Conservation (phyloP, 2,329 filamentous ascomycete genomes). For the Colletotrichum chrysophilum region DNA sequence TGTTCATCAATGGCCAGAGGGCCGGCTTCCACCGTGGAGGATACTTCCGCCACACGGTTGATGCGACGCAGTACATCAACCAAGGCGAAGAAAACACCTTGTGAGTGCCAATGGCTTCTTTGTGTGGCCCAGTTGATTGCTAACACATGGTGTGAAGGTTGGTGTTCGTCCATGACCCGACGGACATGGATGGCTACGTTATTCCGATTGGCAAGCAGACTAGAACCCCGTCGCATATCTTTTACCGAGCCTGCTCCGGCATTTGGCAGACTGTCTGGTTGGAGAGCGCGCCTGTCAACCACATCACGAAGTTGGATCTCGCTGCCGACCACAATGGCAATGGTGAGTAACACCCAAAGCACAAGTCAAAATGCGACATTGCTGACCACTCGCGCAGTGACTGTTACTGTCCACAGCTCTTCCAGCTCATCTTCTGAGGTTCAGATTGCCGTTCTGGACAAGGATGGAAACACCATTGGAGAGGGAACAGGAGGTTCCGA, state of each 20-base stretch:
- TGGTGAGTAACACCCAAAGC: conserved; percentile 37
- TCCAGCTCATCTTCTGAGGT: conserved; percentile 36
- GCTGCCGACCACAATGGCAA: conserved; percentile 60
- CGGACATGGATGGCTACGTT: conserved; percentile 57
- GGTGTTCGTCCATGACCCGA: conserved; percentile 72
- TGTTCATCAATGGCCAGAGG: conserved; percentile 62
- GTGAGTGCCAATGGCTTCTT: conserved; percentile 37
- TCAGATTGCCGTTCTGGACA: conserved; percentile 38
- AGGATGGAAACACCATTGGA: conserved; percentile 44
- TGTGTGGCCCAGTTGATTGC: not conserved
- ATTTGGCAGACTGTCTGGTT: conserved; percentile 81
- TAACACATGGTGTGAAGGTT: conserved; percentile 41
- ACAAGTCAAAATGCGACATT: not conserved
- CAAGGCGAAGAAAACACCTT: conserved; percentile 56
- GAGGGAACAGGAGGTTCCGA: conserved; percentile 51
- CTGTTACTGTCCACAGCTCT: conserved; percentile 58
- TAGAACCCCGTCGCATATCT: conserved; percentile 63
- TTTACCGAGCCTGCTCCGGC: conserved; percentile 74
- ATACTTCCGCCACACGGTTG: conserved; percentile 65
- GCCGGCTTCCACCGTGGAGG: conserved; percentile 63
- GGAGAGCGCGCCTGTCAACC: conserved; percentile 61
- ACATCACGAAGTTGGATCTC: conserved; percentile 65
- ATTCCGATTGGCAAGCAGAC: conserved; percentile 73
- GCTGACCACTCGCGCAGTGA: conserved; percentile 45
- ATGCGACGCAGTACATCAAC: conserved; percentile 54